Percentiles rank a stretch among this genome's conserved stretches.
These are phyloP conservation scores for Candida germanica DNA, from an alignment of 805 yeast species.

Conservation along the genomic window DNA sequence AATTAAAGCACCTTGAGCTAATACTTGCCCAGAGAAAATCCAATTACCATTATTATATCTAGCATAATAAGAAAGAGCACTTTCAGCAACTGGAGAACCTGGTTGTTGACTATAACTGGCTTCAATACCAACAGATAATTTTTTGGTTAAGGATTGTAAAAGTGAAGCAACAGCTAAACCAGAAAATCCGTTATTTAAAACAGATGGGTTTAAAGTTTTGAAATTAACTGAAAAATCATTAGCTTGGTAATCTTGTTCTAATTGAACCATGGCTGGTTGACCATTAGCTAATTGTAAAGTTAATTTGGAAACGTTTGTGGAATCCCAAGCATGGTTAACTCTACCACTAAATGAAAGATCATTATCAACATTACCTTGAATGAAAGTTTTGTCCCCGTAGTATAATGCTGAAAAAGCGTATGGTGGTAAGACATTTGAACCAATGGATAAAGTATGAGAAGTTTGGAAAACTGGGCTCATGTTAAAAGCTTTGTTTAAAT, in stretches of 20 bases:
- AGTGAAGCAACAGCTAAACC: slow-evolving; percentile 93
- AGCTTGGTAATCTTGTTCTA: slow-evolving; percentile 95
- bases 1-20: slow-evolving; percentile 85
- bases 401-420: slow-evolving; percentile 88
- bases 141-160: slow-evolving; percentile 83
- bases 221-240: slow-evolving; percentile 83
- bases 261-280: slow-evolving; percentile 91
- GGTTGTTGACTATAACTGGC: slow-evolving; percentile 81
- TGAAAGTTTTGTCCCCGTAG: slow-evolving; percentile 79
- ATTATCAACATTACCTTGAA: slow-evolving; percentile 90
- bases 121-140: slow-evolving; percentile 86
- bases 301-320: slow-evolving; percentile 71
- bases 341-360: slow-evolving; percentile 85
- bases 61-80: slow-evolving; percentile 84
- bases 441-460: slow-evolving; percentile 87
- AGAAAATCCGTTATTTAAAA: slow-evolving; percentile 63
- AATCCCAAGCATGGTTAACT: slow-evolving; percentile 87
- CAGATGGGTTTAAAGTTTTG: slow-evolving; percentile 86
- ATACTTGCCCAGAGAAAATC: slow-evolving; percentile 92
- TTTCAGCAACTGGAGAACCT: slow-evolving; percentile 72
- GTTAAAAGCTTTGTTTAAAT: slow-evolving; percentile 85
- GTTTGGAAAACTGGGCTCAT: slow-evolving; percentile 96
- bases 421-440: slow-evolving; percentile 81
- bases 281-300: slow-evolving; percentile 84
- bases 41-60: slow-evolving; percentile 87